Percentiles rank a stretch among this genome's conserved stretches.
These are phyloP conservation scores for Colletotrichum echinochloae DNA, from an alignment of 2,329 filamentous ascomycete genomes.

Conservation along the genomic window DNA sequence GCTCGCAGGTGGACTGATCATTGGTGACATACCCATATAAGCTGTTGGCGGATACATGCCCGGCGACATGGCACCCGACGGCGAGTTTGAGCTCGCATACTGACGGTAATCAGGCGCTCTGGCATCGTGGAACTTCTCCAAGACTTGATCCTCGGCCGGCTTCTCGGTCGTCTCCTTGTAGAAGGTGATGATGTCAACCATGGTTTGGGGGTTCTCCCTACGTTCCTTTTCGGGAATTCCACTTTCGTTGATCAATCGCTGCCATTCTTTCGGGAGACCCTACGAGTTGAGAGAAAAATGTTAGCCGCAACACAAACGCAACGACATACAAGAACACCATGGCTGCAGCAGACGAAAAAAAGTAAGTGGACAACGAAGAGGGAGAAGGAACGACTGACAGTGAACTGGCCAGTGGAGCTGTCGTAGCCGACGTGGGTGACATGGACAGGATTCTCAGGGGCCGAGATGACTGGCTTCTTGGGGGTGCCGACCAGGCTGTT, in stretches of 20 bases:
- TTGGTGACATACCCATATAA: slow-evolving; percentile 69
- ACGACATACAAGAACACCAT: slow-evolving; percentile 19
- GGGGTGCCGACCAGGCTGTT: slow-evolving; percentile 86
- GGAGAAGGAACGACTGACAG: slow-evolving; percentile 68
- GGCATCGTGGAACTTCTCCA: slow-evolving; percentile 96
- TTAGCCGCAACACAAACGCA: slow-evolving; percentile 39
- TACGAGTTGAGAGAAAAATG: slow-evolving; percentile 54
- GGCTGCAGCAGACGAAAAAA: slow-evolving; percentile 20
- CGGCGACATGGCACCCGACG: slow-evolving; percentile 62
- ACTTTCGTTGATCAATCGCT: slow-evolving; percentile 92
- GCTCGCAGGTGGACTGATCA: slow-evolving; percentile 84
- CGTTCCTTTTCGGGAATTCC: slow-evolving; percentile 97
- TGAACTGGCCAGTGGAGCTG: slow-evolving; percentile 95
- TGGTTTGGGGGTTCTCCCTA: slow-evolving; percentile 93
- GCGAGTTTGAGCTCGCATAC: slow-evolving; percentile 50
- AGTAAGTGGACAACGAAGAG: slow-evolving; percentile 22
- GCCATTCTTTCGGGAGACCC: slow-evolving; percentile 98
- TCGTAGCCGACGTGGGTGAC: slow-evolving; percentile 98
- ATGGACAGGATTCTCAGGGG: slow-evolving; percentile 96
- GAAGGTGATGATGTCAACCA: slow-evolving; percentile 95
- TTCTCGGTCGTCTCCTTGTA: slow-evolving; percentile 93
- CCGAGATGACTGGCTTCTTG: slow-evolving; percentile 94
- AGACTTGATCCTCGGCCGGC: slow-evolving; percentile 85
- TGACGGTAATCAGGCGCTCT: slow-evolving; percentile 68
- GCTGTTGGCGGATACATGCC: slow-evolving; percentile 66